Evolutionary conservation across 2,329 filamentous ascomycete genomes (phyloP), one percentile per base, ranked within the genome.

Genomic region (Botrytis squamosa): DNA sequence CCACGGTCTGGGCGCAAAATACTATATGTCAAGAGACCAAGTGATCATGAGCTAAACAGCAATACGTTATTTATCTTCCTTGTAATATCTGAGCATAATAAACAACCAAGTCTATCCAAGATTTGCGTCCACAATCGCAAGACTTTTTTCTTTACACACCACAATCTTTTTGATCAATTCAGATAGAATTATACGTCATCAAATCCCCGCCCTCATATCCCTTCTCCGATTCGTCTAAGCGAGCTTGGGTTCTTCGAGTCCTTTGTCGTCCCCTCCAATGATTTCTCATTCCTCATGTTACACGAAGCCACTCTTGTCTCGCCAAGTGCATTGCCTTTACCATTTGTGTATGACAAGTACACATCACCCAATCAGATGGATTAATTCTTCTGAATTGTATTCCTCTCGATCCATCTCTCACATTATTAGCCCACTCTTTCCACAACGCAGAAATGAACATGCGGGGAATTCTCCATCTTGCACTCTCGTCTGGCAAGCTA

Each of bases 251-350:
- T 36, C 36, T 36, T 44, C 49, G 10, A 69, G 18, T 33, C 20
- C 66, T 69, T 69, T 69, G 38, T 69, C 66, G n/a, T 44, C 25
- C 22, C n/a, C n/a, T 42, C 66, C 66, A 69, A 42, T 57, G 4
- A 42, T 20, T 16, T 42, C 33, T 2, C n/a, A 22, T 25, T 10
- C 25, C 38, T 40, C 36, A 25, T 2, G 49, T 69, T 25, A 42
- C 38, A 69, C 66, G 22, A 57, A 69, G 49, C 66, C 52, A 42
- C 66, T 57, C 38, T 57, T 29, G 9, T 20, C 25, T 25, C 25
- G 65, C 65, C 65, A 68, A 69, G 66, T 69, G 49, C 16, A 10
- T 68, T 67, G n/a, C 64, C 25, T 67, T 38, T 10, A n/a, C 44
- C 64, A 52, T 40, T 40, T 55, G 46, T 40, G 36, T 12, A 33